Conservation (phyloP, 495 filamentous ascomycete genomes). For the Penicillium psychrofluorescens region DNA sequence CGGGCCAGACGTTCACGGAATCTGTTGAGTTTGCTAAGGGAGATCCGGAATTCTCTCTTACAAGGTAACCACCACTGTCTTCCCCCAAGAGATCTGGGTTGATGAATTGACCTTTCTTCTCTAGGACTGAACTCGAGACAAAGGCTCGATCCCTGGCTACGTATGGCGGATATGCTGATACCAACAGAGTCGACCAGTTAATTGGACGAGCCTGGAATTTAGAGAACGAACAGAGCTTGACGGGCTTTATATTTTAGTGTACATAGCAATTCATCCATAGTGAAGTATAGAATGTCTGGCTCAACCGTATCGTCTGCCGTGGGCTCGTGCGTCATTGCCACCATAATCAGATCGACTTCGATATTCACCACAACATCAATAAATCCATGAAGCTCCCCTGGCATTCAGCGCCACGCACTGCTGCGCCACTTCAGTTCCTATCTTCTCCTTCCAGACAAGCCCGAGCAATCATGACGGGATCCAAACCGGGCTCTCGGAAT, state of each 20-base stretch:
- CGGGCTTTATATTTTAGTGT: constrained; percentile 16
- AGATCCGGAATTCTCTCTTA: constrained; percentile 24
- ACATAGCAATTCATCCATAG: not conserved
- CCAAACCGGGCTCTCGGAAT: constrained; percentile 3
- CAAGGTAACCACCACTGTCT: constrained; percentile 15
- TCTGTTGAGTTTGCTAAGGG: constrained; percentile 25
- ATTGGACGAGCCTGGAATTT: constrained; percentile 23
- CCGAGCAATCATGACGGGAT: constrained; percentile 7
- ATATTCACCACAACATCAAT: too few relatives aligned
- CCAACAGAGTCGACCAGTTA: constrained; percentile 9
- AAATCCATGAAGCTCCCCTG: not conserved
- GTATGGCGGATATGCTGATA: constrained; percentile 20
- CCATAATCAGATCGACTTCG: too few relatives aligned
- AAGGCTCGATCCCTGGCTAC: constrained; percentile 16
- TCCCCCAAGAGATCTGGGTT: not conserved
- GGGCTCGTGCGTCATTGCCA: too few relatives aligned
- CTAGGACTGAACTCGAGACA: constrained; percentile 20
- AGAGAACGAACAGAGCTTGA: constrained; percentile 12
- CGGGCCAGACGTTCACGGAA: constrained; percentile 17
- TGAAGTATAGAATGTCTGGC: too few relatives aligned
- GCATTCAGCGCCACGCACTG: not conserved
- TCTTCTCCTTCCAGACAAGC: not conserved
- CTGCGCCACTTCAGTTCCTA: not conserved
- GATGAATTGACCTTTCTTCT: not conserved
- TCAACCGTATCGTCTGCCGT: too few relatives aligned